Base-by-base conservation (phyloP, 441 rosid species). In the Rhodomyrtus psidioides region DNA sequence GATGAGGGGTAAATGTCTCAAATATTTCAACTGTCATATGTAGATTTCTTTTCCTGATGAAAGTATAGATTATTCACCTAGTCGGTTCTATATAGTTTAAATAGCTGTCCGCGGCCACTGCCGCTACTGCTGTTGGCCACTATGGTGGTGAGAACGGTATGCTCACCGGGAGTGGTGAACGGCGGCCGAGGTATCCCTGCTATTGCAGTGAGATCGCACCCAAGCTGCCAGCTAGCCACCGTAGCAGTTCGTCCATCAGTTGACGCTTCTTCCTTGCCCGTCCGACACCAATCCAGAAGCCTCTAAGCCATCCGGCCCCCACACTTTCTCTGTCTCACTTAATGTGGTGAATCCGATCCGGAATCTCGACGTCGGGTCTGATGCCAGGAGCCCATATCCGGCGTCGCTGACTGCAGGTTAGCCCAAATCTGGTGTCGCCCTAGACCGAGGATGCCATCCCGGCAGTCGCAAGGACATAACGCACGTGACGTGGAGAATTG, bases 331-430 rank as follows among this genome's bases (percentile, higher is more conserved):
- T 7, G 26, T 24, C 13, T 56, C 59, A 9, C 24, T 56, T 13
- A 3, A 13, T 24, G 8, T 6, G n/a, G 27, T 0, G 12, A 9
- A 6, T 10, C 59, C 1, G 59, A 56, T 24, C 0, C 6, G 14
- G 27, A 27, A 7, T 23, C 2, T 1, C 2, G n/a, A 56, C 12
- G 59, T 10, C 27, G 59, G n/a, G 5, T 23, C n/a, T 56, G 12
- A 56, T 24, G 6, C 10, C 13, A 24, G 6, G 13, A 9, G 12
- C 4, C 13, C n/a, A 55, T 55, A 55, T 21, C 23, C 4, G 12
- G 26, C 26, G 5, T 55, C 4, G 12, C 58, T 3, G n/a, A 24
- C n/a, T 12, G 24, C 4, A 4, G 59, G 59, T 12, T 5, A 56
- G 12, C n/a, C 10, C 12, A 23, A 55, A 21, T 55, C 12, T 55